These are phyloP conservation scores for Pestalotiopsis sp. DNA, from an alignment of 2,329 filamentous ascomycete species.

Conservation along the genomic window DNA sequence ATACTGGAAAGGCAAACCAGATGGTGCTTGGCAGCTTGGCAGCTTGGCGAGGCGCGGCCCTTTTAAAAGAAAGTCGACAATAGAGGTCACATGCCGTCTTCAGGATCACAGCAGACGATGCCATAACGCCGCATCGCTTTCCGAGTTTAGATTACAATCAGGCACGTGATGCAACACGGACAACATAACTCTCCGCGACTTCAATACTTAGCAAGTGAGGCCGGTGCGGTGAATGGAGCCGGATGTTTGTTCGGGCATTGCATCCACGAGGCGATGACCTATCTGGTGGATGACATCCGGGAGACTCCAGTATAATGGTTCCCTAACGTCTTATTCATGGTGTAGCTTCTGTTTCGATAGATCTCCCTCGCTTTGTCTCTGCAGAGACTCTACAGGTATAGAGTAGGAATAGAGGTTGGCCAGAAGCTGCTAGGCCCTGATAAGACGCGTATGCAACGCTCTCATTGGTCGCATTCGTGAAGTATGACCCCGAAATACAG, in stretches of 20 bases:
- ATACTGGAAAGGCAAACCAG: not conserved
- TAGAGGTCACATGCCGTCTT: not conserved
- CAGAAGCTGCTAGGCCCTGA: not conserved
- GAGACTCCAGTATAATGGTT: not conserved
- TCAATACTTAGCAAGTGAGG: not conserved
- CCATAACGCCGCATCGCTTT: not conserved
- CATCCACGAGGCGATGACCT: not conserved
- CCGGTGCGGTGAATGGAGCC: not conserved
- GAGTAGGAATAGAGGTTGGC: not conserved
- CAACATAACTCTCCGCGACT: not conserved
- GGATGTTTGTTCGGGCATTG: not conserved
- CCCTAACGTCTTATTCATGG: not conserved
- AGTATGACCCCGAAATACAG: not conserved
- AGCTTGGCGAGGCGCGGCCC: not conserved
- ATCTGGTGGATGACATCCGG: not conserved
- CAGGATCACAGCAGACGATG: not conserved
- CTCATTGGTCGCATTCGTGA: not conserved
- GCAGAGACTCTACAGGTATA: not conserved
- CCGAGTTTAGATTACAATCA: not conserved
- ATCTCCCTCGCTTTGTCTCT: not conserved
- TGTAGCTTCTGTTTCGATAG: not conserved
- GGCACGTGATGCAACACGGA: not conserved
- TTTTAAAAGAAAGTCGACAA: not conserved
- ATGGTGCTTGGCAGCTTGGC: slow-evolving; percentile 7
- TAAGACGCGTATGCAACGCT: not conserved